phyloP scores from a whole-genome alignment of 225 moss, liverwort and hornwort species.

The Physcomitrium patens region DNA sequence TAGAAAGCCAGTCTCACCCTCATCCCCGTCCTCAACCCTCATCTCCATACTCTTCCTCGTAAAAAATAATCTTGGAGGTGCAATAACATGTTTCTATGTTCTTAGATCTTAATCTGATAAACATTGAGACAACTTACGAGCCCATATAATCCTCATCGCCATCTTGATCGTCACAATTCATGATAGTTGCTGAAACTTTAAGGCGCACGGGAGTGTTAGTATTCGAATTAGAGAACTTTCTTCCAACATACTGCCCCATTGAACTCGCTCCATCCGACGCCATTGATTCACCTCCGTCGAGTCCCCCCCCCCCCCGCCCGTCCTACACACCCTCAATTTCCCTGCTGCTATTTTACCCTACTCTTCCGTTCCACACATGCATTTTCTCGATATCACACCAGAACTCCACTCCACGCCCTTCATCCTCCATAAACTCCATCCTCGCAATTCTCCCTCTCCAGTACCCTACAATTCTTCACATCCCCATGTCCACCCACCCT shows the following conservation, averaged over 20 bases:
- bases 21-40: background rate
- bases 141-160: constrained; percentile 56
- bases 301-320: too few species aligned
- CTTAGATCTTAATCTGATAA: constrained; percentile 26
- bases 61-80: constrained; percentile 2
- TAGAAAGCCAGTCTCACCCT: constrained; percentile 11
- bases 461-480: background rate
- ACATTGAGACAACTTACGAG: constrained; percentile 48
- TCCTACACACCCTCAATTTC: background rate
- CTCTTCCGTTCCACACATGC: background rate
- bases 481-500: background rate
- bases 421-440: background rate
- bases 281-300: constrained; percentile 12
- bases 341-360: background rate
- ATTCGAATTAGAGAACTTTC: constrained; percentile 65
- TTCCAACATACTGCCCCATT: constrained; percentile 61
- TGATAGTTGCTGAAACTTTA: constrained; percentile 45
- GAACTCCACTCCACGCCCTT: background rate
- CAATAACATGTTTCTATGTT: constrained; percentile 12
- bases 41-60: background rate
- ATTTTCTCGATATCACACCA: background rate
- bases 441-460: background rate
- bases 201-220: constrained; percentile 52
- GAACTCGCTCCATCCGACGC: constrained; percentile 38
- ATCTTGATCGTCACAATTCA: constrained; percentile 67